Evolutionary conservation across 495 filamentous ascomycete genomes (phyloP).

Genomic region (Lophiotrema nucula): DNA sequence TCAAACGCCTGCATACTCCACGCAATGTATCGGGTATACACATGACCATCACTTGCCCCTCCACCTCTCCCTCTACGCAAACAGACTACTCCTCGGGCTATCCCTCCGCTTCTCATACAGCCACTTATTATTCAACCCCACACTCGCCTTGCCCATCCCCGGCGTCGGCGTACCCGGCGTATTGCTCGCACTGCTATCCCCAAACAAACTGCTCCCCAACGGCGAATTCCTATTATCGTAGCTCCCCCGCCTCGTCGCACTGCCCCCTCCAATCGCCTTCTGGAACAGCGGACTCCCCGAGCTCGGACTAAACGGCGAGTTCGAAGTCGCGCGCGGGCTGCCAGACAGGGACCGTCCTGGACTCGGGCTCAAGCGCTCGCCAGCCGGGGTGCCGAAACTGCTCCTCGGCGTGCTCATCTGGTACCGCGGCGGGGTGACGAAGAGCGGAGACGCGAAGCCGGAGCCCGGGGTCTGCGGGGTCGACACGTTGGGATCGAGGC

Average conservation of each 20-base stretch:
- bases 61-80: slow-evolving; percentile 15
- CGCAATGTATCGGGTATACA: slow-evolving; percentile 27
- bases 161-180: slow-evolving; percentile 64
- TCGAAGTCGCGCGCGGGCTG: slow-evolving; percentile 38
- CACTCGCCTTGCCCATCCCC: slow-evolving; percentile 61
- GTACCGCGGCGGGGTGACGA: slow-evolving; percentile 86
- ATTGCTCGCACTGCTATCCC: slow-evolving; percentile 42
- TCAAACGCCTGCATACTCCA: slow-evolving; percentile 6
- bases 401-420: slow-evolving; percentile 62
- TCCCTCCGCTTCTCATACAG: slow-evolving; percentile 74
- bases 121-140: slow-evolving; percentile 86
- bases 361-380: slow-evolving; percentile 50
- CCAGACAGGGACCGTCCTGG: slow-evolving; percentile 51
- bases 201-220: slow-evolving; percentile 53
- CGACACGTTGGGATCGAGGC: slow-evolving; percentile 75
- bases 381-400: slow-evolving; percentile 40
- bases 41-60: not conserved
- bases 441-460: slow-evolving; percentile 47
- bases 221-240: slow-evolving; percentile 58
- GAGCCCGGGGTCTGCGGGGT: slow-evolving; percentile 62
- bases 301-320: slow-evolving; percentile 47
- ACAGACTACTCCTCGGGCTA: slow-evolving; percentile 44
- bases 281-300: slow-evolving; percentile 65
- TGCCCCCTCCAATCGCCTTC: slow-evolving; percentile 57
- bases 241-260: slow-evolving; percentile 57